phyloP scores from a whole-genome alignment of 2,329 filamentous ascomycete species.

The Ceratocystis eucalypticola region DNA sequence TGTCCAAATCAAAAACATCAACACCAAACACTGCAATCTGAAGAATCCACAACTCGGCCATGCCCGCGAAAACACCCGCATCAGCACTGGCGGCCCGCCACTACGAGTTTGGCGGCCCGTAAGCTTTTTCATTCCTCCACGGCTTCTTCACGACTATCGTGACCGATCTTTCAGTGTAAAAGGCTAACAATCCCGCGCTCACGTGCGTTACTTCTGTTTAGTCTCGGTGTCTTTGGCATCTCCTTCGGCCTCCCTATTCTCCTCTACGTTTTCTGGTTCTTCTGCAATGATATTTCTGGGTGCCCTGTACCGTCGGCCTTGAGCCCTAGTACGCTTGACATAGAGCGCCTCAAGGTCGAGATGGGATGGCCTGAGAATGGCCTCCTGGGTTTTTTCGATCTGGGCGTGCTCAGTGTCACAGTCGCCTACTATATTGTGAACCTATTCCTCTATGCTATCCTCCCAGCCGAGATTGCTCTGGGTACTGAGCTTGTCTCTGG shows the following conservation, averaged over 20 bases:
- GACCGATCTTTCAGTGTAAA: background rate
- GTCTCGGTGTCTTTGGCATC: conserved; percentile 62
- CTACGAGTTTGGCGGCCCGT: conserved; percentile 43
- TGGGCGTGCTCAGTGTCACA: conserved; percentile 53
- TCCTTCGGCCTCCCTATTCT: conserved; percentile 68
- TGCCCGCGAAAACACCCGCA: conserved; percentile 21
- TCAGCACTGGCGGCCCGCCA: conserved; percentile 28
- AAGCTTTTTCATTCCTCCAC: conserved; percentile 22
- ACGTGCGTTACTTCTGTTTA: conserved; percentile 26
- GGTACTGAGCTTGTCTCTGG: conserved; percentile 59
- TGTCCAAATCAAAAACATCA: background rate
- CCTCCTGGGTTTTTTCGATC: conserved; percentile 54
- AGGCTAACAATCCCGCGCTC: background rate
- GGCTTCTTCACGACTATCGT: background rate
- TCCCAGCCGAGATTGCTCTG: conserved; percentile 59
- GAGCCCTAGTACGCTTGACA: conserved; percentile 54
- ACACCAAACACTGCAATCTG: background rate
- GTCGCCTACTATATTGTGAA: conserved; percentile 68
- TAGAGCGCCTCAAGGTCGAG: conserved; percentile 62
- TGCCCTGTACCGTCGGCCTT: conserved; percentile 77
- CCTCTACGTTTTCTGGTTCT: conserved; percentile 66
- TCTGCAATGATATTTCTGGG: conserved; percentile 85
- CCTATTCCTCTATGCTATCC: conserved; percentile 56
- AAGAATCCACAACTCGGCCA: background rate
- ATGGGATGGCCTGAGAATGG: conserved; percentile 69